These are phyloP conservation scores for Pythium guiyangense DNA, from an alignment of 352 stramenopile species.

Conservation along the genomic window DNA sequence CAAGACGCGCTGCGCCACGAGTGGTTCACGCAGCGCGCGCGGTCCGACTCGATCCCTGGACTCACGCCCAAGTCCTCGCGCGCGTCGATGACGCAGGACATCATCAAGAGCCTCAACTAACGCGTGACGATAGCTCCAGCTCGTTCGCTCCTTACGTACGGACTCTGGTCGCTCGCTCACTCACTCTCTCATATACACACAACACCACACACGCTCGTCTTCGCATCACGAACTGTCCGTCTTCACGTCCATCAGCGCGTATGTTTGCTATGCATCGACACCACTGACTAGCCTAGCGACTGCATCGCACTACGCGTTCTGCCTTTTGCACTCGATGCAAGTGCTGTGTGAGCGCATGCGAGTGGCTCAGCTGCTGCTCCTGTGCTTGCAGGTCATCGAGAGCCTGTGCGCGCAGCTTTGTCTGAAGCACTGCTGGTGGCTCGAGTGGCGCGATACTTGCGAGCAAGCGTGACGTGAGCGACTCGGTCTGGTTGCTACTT, in stretches of 20 bases:
- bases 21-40: conserved; percentile 55
- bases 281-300: conserved; percentile 13
- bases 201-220: too few species aligned
- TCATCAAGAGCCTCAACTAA: conserved; percentile 10
- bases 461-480: background rate
- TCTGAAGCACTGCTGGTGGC: conserved; percentile 12
- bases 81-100: conserved; percentile 21
- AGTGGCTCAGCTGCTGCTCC: conserved; percentile 5
- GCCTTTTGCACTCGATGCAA: conserved; percentile 17
- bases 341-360: conserved; percentile 19
- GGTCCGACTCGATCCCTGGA: conserved; percentile 11
- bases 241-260: too few species aligned
- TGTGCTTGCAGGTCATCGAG: conserved; percentile 18
- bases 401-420: conserved; percentile 18
- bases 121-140: background rate
- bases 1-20: conserved; percentile 72
- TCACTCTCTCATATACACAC: background rate
- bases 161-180: background rate
- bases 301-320: conserved; percentile 14
- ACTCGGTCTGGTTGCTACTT: conserved; percentile 7
- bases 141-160: background rate
- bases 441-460: background rate
- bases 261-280: too few species aligned
- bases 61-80: conserved; percentile 16
- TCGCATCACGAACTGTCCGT: too few species aligned